Base-by-base conservation (phyloP, 2,329 filamentous ascomycete species). In the Xylariales sp. region DNA sequence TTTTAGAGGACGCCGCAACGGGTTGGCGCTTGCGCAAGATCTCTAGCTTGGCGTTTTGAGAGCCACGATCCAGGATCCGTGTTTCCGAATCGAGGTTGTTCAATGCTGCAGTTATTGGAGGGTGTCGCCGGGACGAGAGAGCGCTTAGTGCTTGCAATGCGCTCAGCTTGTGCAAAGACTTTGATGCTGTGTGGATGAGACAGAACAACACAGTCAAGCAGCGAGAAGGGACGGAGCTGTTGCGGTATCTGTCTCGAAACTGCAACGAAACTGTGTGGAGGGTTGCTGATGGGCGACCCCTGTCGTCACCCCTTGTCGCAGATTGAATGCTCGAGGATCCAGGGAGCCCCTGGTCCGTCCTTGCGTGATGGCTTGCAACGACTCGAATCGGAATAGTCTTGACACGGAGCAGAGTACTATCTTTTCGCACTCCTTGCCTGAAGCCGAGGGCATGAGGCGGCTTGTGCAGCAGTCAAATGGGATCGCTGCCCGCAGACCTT, bases 201-300 rank as follows among this genome's bases (percentile, higher is more conserved):
- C n/a, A n/a, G n/a, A n/a, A n/a, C n/a, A n/a, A n/a, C n/a, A n/a
- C n/a, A n/a, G n/a, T n/a, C n/a, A n/a, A 25, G 35, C 38, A 25
- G 38, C 23, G 38, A 40, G 29, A 19, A 18, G 33, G 41, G 37
- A 28, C 33, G 29, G 16, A 33, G 41, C 25, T 43, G 41, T 43
- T 43, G 41, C 41, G 33, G 41, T 27, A 29, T 33, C 37, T 38
- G 41, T 43, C 41, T 43, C 41, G 41, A 40, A 43, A 32, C 14
- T 30, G 28, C 27, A n/a, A n/a, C n/a, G n/a, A n/a, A n/a, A n/a
- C n/a, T n/a, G n/a, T n/a, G 19, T 23, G 30, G 40, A 37, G 33
- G 19, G 28, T 23, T 35, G 32, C 28, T 33, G 33, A 32, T 39
- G 37, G 15, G n/a, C n/a, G n/a, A 18, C 33, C 39, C 33, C 39